Base-by-base conservation (phyloP, 495 filamentous ascomycete genomes). In the Penicillium bialowiezense region DNA sequence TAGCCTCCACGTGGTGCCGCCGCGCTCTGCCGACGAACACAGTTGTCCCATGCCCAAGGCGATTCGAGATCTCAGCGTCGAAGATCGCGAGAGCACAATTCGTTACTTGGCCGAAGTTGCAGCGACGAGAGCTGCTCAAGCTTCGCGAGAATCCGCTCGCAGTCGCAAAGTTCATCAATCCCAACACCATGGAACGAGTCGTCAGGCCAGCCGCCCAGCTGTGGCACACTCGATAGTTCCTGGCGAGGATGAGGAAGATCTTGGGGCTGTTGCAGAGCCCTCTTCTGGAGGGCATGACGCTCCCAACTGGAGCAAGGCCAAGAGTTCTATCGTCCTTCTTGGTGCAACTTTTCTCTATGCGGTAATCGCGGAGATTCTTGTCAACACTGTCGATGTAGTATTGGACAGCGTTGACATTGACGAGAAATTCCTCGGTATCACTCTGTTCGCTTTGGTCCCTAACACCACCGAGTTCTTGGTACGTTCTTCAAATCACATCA, bases 401-500 rank as follows among this genome's bases (percentile, higher is more conserved):
- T 69, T 99, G 37, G 82, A 90, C 50, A 88, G 86, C 62, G 84
- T 93, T 31, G 85, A 91, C 36, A 88, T 99, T 59, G 91, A 97
- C 60, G 91, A 97, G 61, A 99, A 99, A 64, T 99, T 99, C 69
- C 77, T 99, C 41, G 93, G 93, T 35, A 95, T 99, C 52, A 97
- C 95, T 26, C 75, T 99, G 36, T 99, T 99, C 62, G 92, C 95
- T 7, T 76, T 99, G 50, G 93, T 99, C 20, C 93, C 93, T 1
- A 99, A 97, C 65, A 97, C 93, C 14, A 99, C 93, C 18, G 93
- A 99, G 66, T 99, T 99, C 60, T 63, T 99, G 73, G 89, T 93
- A 81, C 68, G 83, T 64, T 45, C 21, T 19, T 29, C 15, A 13
- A 8, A 18, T 17, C 8, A 7, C 31, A 14, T 7, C 2, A 23